Evolutionary conservation across 176 grass and related monocot species (phyloP).

Genomic region (Avena insularis): DNA sequence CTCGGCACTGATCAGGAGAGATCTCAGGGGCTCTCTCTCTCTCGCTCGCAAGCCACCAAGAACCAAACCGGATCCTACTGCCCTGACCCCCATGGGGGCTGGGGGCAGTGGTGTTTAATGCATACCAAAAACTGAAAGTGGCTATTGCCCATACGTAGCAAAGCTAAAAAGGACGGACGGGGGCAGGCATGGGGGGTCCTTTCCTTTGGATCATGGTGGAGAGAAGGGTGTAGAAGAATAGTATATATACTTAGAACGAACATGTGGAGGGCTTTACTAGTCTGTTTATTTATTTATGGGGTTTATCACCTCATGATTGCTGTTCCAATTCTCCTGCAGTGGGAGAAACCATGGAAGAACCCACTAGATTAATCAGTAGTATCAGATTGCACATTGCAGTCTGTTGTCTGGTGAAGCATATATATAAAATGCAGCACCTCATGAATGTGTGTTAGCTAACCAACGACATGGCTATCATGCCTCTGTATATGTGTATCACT

Average conservation of each 20-base stretch:
- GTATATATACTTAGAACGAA: constrained; percentile 26
- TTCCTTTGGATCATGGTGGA: constrained; percentile 47
- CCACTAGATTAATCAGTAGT: constrained; percentile 15
- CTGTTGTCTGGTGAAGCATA: not conserved
- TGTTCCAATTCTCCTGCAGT: constrained; percentile 22
- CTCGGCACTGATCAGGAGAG: constrained; percentile 56
- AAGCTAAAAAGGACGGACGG: constrained; percentile 61
- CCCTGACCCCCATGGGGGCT: no score
- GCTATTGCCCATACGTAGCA: constrained; percentile 42
- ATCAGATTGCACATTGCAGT: not conserved
- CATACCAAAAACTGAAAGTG: constrained; percentile 46
- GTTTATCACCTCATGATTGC: constrained; percentile 71
- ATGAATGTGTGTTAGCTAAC: constrained; percentile 21
- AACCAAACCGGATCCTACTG: constrained; percentile 54
- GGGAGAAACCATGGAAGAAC: constrained; percentile 25
- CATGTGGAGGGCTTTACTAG: constrained; percentile 22
- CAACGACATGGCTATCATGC: constrained; percentile 17
- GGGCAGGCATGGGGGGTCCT: constrained; percentile 38
- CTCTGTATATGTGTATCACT: not conserved
- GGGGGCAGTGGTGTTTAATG: constrained; percentile 17
- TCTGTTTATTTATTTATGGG: constrained; percentile 43
- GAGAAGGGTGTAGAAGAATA: constrained; percentile 36
- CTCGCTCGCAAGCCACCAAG: constrained; percentile 53
- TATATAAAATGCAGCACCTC: not conserved
- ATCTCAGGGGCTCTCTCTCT: constrained; percentile 31